A percentile compares a stretch with the other conserved stretches of the same genome.
phyloP scores from a whole-genome alignment of 257 asterid genomes.

The Eucommia ulmoides region DNA sequence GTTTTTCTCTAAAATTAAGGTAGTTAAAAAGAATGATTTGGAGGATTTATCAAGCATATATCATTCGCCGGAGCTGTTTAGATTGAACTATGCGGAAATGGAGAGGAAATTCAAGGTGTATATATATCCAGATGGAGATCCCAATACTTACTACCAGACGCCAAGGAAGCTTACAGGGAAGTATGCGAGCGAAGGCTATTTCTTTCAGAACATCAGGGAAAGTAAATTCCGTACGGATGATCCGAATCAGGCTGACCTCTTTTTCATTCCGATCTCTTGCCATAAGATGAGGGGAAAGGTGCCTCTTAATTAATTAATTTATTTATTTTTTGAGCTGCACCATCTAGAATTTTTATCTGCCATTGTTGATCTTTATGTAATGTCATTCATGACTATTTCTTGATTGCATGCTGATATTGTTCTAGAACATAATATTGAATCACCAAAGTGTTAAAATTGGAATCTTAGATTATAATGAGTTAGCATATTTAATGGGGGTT shows the following conservation, averaged over 20 bases:
- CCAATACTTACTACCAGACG: constrained; percentile 85
- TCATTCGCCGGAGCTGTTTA: constrained; percentile 59
- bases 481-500: background rate
- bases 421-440: background rate
- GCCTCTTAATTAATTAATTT: constrained; percentile 3
- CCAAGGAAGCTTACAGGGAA: constrained; percentile 96
- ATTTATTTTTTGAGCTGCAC: background rate
- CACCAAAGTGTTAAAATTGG: background rate
- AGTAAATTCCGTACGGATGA: constrained; percentile 64
- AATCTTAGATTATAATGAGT: background rate
- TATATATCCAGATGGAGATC: constrained; percentile 87
- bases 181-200: constrained; percentile 90
- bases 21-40: constrained; percentile 8
- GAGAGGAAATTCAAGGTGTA: constrained; percentile 73
- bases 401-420: background rate
- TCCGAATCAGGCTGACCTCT: constrained; percentile 82
- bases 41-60: constrained; percentile 35
- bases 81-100: constrained; percentile 69
- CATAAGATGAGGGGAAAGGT: constrained; percentile 99
- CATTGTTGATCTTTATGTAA: background rate
- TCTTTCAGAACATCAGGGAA: constrained; percentile 86
- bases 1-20: constrained; percentile 7
- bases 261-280: constrained; percentile 93
- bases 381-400: background rate
- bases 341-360: background rate